Evolutionary conservation across 2,329 filamentous ascomycete species (phyloP).

Genomic region (Pyrenophora tritici-repentis): DNA sequence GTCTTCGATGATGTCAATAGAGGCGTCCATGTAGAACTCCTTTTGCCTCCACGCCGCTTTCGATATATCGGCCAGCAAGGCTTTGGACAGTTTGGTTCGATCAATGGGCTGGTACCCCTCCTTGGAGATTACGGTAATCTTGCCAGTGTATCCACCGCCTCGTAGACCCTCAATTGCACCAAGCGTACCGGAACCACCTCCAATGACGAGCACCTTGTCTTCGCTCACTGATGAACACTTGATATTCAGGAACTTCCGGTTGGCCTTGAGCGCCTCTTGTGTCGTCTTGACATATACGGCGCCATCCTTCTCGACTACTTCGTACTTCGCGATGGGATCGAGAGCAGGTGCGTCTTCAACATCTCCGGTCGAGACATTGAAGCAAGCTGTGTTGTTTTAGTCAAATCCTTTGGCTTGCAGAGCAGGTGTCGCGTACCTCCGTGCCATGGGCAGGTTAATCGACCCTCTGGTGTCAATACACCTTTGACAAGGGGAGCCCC

Average conservation of each 20-base stretch:
- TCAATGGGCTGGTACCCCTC: slow-evolving; percentile 91
- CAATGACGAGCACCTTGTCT: slow-evolving; percentile 77
- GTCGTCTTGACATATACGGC: slow-evolving; percentile 84
- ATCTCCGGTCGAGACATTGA: slow-evolving; percentile 85
- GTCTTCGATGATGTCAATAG: slow-evolving; percentile 61
- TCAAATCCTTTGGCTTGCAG: neutral
- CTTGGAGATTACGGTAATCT: slow-evolving; percentile 79
- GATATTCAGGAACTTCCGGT: slow-evolving; percentile 73
- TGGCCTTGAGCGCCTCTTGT: slow-evolving; percentile 76
- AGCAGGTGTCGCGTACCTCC: slow-evolving; percentile 63
- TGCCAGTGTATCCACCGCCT: slow-evolving; percentile 76
- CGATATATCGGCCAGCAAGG: slow-evolving; percentile 76
- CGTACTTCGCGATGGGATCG: slow-evolving; percentile 82
- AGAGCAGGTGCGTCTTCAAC: slow-evolving; percentile 93
- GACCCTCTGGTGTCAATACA: slow-evolving; percentile 78
- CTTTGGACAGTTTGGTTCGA: slow-evolving; percentile 93
- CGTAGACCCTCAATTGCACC: slow-evolving; percentile 83
- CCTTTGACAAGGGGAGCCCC: slow-evolving; percentile 88
- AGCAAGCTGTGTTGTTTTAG: slow-evolving; percentile 70
- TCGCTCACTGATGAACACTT: slow-evolving; percentile 66
- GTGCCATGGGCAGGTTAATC: slow-evolving; percentile 94
- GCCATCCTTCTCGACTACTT: slow-evolving; percentile 78
- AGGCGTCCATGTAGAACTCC: slow-evolving; percentile 73
- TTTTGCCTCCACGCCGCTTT: slow-evolving; percentile 79
- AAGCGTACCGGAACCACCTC: slow-evolving; percentile 77